Conservation (phyloP, 176 grass and related monocot genomes). For the Neostapfia colusana region DNA sequence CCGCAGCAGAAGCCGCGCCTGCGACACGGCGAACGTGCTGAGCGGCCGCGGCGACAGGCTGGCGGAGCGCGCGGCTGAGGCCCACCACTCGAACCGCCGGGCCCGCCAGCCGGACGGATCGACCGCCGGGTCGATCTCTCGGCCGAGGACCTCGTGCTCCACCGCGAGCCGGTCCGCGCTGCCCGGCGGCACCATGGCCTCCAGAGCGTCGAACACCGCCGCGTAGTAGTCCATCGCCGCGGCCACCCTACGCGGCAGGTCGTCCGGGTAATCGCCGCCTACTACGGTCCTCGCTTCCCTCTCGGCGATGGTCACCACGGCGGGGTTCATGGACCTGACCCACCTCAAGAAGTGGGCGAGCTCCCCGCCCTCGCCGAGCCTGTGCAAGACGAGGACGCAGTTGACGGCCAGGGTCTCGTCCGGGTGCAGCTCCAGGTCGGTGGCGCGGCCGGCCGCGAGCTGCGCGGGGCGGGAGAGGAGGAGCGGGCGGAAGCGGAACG, state of each 20-base stretch:
- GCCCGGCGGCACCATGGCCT: conserved; percentile 74
- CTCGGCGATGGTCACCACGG: conserved; percentile 81
- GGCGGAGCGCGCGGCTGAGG: conserved; percentile 35
- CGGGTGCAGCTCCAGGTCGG: conserved; percentile 43
- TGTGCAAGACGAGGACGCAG: conserved; percentile 71
- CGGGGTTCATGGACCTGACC: conserved; percentile 58
- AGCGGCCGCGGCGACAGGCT: conserved; percentile 57
- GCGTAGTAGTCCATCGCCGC: conserved; percentile 75
- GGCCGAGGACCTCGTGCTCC: conserved; percentile 63
- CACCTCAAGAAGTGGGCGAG: conserved; percentile 49
- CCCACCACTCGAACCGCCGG: conserved; percentile 58
- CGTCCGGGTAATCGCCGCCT: neutral
- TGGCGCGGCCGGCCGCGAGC: neutral
- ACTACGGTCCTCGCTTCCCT: conserved; percentile 45
- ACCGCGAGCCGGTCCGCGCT: conserved; percentile 65
- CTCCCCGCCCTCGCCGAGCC: conserved; percentile 30
- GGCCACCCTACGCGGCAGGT: conserved; percentile 34
- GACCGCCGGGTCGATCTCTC: conserved; percentile 63
- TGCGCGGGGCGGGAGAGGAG: conserved; percentile 37
- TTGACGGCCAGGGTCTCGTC: conserved; percentile 76
- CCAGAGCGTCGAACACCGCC: conserved; percentile 80
- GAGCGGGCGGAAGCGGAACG: conserved; percentile 85
- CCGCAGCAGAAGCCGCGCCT: conserved; percentile 76
- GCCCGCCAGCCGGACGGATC: conserved; percentile 5
- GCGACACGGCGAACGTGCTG: conserved; percentile 72